Base-by-base conservation (phyloP, 2,329 filamentous ascomycete genomes). In the Pezicula neosporulosa region DNA sequence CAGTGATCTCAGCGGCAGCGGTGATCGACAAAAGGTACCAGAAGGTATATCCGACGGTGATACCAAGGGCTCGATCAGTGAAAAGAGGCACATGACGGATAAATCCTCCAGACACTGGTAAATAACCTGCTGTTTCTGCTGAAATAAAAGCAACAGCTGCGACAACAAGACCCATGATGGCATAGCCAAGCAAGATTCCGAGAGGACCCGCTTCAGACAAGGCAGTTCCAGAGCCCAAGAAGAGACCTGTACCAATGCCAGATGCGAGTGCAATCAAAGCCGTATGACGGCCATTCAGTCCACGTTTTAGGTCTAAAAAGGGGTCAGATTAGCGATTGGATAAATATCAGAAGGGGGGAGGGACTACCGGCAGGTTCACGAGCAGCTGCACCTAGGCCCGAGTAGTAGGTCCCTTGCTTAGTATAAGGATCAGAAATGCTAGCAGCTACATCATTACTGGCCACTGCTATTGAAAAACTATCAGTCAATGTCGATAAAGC, bases 1-100 rank as follows among this genome's bases (percentile, higher is more conserved):
- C 72, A 60, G 83, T 81, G 51, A 87, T 71, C 51, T 79, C 78
- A 53, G 85, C 66, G 46, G 86, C 79, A 19, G 86, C 72, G 3
- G 79, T 67, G 54, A 86, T 77, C 2, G 47, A 30, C 27, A 49
- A 33, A 4, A 38, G 28, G 38, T 49, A 49, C 46, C 46, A 44
- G 27, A 44, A 44, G 6, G 42, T 44, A 28, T 44, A 44, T 24
- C 47, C 47, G 4, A 48, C 21, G 10, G 47, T 48, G 37, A 48
- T 30, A 13, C 47, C 47, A n/a, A 48, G 28, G 3, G 47, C 47
- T n/a, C 15, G 19, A 33, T 48, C 47, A n/a, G 39, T 41, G 24
- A 48, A 48, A 15, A 39, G 47, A 18, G 47, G 36, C 21, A 41
- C 47, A 30, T 48, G 39, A 3, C 37, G 36, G 30, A 41, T 39